Evolutionary conservation across 768 basidiomycete genomes (phyloP), one percentile per base, ranked within the genome.

Genomic region (Floccularia luteovirens): DNA sequence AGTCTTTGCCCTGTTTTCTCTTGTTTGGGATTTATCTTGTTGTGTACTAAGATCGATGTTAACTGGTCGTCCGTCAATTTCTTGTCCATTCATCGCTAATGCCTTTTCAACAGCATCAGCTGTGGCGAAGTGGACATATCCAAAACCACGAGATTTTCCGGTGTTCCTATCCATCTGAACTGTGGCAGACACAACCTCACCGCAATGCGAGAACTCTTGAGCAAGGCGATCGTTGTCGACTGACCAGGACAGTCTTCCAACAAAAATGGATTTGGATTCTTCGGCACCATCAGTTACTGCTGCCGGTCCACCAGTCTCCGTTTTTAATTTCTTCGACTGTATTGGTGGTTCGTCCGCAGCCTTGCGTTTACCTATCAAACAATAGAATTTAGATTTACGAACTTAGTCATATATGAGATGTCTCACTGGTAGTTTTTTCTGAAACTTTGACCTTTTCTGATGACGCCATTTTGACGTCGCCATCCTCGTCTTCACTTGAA

Each of bases 211-310:
- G 48, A 99, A 97, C 61, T 97, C 94, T 59, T 82, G 74, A 36
- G 83, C 78, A 46, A 98, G 80, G 73, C 90, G 88, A 61, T 97
- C 94, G 57, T 90, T 86, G 68, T 97, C 94, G 46, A 98, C 85
- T 58, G 87, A 89, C 93, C 93, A 99, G 10, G 90, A 93, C 32
- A 99, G 74, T 43, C 77, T 75, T 40, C 94, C 94, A 48, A 99
- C 90, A 55, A 93, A 98, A 51, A 97, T 74, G 27, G 84, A 81
- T 52, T 70, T 81, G 12, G 69, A 67, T 42, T 79, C 72, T 47
- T 75, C 67, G 16, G 59, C 56, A 12, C 60, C 60, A 22, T 61
- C 61, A 17, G 44, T 54, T 21, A 57, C 56, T n/a, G 71, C 52
- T 14, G 66, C 64, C 31, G 70, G 70, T 32, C 72, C 64, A 42